Evolutionary conservation across 352 stramenopile genomes (phyloP).

Genomic region (Pythium utonaiense): DNA sequence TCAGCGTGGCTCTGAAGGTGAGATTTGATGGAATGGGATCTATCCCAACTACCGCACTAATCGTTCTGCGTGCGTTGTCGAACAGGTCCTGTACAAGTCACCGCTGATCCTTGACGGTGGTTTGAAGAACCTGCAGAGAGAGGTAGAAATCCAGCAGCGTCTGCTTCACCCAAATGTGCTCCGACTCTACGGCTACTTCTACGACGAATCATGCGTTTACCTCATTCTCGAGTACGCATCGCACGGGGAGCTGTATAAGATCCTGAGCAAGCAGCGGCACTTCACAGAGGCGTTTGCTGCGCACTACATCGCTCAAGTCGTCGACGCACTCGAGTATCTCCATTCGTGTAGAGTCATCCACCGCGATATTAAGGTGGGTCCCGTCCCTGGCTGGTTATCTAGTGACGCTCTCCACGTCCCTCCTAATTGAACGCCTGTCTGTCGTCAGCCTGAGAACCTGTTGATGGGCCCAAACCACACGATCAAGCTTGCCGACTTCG

Average conservation of each 20-base stretch:
- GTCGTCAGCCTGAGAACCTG: conserved; percentile 72
- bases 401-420: not conserved
- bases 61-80: not conserved
- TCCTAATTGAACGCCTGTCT: not conserved
- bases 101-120: conserved; percentile 52
- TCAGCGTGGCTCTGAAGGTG: conserved; percentile 81
- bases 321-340: conserved; percentile 71
- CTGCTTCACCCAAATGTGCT: conserved; percentile 76
- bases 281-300: conserved; percentile 54
- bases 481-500: conserved; percentile 87
- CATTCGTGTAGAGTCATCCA: conserved; percentile 83
- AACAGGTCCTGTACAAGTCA: conserved; percentile 69
- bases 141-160: conserved; percentile 82
- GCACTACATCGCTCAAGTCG: conserved; percentile 75
- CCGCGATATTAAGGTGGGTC: conserved; percentile 80
- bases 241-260: conserved; percentile 80
- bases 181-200: conserved; percentile 80
- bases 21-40: not conserved
- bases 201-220: conserved; percentile 80
- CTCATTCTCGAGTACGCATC: conserved; percentile 82
- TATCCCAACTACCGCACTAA: not conserved
- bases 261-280: conserved; percentile 48
- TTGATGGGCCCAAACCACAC: conserved; percentile 68
- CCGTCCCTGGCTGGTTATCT: not conserved
- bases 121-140: conserved; percentile 64